These are phyloP conservation scores for Blastocystis sp. DNA, from an alignment of 352 stramenopile genomes.

Conservation along the genomic window DNA sequence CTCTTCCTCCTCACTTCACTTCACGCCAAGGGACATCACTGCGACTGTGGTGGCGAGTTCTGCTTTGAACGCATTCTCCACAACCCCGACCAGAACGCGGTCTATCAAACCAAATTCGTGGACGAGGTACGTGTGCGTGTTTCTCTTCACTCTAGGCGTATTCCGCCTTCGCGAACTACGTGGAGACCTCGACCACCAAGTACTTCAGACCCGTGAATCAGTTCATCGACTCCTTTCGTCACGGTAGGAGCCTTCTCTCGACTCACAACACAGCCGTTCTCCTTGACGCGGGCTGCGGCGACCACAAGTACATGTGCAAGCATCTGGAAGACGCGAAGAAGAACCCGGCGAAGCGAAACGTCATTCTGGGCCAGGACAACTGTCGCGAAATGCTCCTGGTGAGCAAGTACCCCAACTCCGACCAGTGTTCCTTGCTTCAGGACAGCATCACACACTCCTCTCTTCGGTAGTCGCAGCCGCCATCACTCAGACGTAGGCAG, in stretches of 20 bases:
- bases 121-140: background rate
- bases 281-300: conserved; percentile 59
- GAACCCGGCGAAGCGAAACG: background rate
- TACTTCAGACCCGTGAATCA: conserved; percentile 64
- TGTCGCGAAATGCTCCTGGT: conserved; percentile 17
- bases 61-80: conserved; percentile 9
- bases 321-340: background rate
- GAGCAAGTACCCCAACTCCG: conserved; percentile 37
- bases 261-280: background rate
- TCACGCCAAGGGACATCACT: background rate
- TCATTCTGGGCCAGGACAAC: conserved; percentile 63
- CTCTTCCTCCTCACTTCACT: background rate
- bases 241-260: background rate
- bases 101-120: conserved; percentile 1
- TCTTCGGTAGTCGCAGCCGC: background rate
- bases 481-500: background rate
- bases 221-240: conserved; percentile 40
- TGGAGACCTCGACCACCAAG: conserved; percentile 42
- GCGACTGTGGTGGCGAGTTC: conserved; percentile 20
- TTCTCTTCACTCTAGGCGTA: background rate
- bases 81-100: background rate
- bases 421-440: conserved; percentile 1
- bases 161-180: background rate
- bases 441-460: conserved; percentile 27
- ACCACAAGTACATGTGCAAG: conserved; percentile 62